Base-by-base conservation (phyloP, 441 rosid species). In the Bocquillonia castaneifolia region DNA sequence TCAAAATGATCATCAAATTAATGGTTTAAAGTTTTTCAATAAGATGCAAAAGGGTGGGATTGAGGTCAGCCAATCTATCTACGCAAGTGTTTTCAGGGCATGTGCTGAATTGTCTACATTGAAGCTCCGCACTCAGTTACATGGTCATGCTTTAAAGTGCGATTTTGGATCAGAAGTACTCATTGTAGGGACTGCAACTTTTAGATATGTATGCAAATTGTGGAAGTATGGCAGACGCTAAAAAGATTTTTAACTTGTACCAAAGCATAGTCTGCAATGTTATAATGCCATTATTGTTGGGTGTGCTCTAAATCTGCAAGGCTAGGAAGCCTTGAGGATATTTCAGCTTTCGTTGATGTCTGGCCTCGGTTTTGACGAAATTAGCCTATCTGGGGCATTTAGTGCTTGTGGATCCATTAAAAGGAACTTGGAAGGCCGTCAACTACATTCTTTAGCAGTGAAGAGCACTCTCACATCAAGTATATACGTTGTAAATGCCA, bases 171-270 rank as follows among this genome's bases (percentile, higher is more conserved):
- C 50, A 1, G 97, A 93, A 71, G 66, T n/a, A n/a, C n/a, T 77
- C 15, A 78, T 89, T n/a, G 97, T 89, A 74, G 94, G 90, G 58
- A 93, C 97, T 31, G 91, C 98, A 15, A 86, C 83, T n/a, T 12
- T 63, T 93, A 78, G 97, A 93, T 80, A 91, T 93, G 98, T 93
- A 93, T 63, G 87, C 96, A 20, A 93, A 89, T 81, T 88, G 95
- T 69, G 86, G 82, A 34, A 74, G 77, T 57, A 79, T 89, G 77
- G 64, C 22, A 54, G 88, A 84, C 76, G 94, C 98, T 80, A 82
- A 78, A 68, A 84, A 78, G 80, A 51, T 86, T 53, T 89, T 91
- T 81, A 79, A 78, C 75, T 73, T 69, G 20, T 92, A 67, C 88
- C 83, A 18, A 74, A 66, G 60, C 89, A n/a, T 72, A 82, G 78